These are phyloP conservation scores for Collybiopsis luxurians DNA, from an alignment of 768 basidiomycete genomes.

Conservation along the genomic window DNA sequence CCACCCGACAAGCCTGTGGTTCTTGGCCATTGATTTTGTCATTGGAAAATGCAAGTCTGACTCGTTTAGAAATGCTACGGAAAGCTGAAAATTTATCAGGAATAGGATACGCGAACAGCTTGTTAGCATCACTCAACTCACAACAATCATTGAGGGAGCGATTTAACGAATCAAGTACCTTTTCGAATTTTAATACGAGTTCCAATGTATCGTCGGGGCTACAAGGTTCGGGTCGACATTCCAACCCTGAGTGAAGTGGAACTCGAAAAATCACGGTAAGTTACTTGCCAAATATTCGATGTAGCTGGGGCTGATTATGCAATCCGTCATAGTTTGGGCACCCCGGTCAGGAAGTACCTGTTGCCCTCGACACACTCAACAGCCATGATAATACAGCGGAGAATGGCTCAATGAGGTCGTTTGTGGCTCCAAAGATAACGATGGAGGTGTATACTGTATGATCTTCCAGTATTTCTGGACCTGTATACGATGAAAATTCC, in stretches of 20 bases:
- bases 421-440: too few relatives aligned
- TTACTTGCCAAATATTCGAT: neutral
- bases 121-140: too few relatives aligned
- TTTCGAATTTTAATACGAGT: neutral
- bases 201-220: neutral
- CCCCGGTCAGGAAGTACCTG: neutral
- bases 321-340: too few relatives aligned
- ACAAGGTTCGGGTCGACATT: neutral
- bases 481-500: too few relatives aligned
- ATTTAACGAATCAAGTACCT: slow-evolving; percentile 9
- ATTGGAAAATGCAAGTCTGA: slow-evolving; percentile 40
- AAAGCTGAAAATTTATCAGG: neutral
- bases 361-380: neutral
- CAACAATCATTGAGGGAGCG: slow-evolving; percentile 22
- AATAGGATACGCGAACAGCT: slow-evolving; percentile 43
- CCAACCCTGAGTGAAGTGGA: too few relatives aligned
- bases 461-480: too few relatives aligned
- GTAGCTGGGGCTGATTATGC: neutral
- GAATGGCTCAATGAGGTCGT: too few relatives aligned
- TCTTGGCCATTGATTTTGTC: slow-evolving; percentile 35
- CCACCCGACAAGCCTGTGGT: slow-evolving; percentile 18
- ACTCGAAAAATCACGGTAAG: neutral
- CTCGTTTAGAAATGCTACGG: neutral
- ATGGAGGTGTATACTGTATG: too few relatives aligned
- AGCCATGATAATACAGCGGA: too few relatives aligned